These are phyloP conservation scores for Omphalotus guepiniiformis DNA, from an alignment of 768 basidiomycete species.

Conservation along the genomic window DNA sequence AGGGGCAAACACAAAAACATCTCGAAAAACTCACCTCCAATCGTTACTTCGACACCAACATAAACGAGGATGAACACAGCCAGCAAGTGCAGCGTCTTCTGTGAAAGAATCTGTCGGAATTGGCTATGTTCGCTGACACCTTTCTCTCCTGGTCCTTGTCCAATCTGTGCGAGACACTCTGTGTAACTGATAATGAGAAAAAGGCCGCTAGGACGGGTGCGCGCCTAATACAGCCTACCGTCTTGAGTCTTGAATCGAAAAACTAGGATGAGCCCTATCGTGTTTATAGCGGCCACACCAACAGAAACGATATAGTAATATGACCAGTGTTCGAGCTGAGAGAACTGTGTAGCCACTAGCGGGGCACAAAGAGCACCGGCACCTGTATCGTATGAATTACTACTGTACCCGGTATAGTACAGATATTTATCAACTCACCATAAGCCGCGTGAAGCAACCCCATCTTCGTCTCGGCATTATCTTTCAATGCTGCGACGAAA, in stretches of 20 bases:
- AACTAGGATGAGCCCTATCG: slow-evolving; percentile 34
- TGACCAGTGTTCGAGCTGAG: slow-evolving; percentile 44
- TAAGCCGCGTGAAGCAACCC: slow-evolving; percentile 46
- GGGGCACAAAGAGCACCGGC: slow-evolving; percentile 47
- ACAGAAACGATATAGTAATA: slow-evolving; percentile 54
- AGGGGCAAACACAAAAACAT: neutral
- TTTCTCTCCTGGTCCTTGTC: slow-evolving; percentile 38
- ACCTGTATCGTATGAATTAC: slow-evolving; percentile 24
- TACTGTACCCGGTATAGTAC: neutral
- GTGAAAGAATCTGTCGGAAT: slow-evolving; percentile 47
- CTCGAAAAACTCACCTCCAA: slow-evolving; percentile 33
- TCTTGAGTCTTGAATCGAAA: slow-evolving; percentile 53
- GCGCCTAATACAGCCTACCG: no score
- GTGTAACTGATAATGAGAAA: no score
- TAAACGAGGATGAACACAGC: slow-evolving; percentile 64
- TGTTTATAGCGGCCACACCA: slow-evolving; percentile 44
- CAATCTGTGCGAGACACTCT: slow-evolving; percentile 56
- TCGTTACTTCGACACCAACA: slow-evolving; percentile 65
- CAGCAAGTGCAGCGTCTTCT: slow-evolving; percentile 54
- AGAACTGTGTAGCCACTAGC: slow-evolving; percentile 58
- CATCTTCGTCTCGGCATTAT: slow-evolving; percentile 41
- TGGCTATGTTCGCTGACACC: slow-evolving; percentile 32
- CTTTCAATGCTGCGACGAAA: slow-evolving; percentile 39
- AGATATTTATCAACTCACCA: slow-evolving; percentile 19
- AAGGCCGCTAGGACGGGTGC: no score